Evolutionary conservation across 2,329 filamentous ascomycete genomes (phyloP), one percentile per base, ranked within the genome.

Genomic region (Fusarium protoensiforme): DNA sequence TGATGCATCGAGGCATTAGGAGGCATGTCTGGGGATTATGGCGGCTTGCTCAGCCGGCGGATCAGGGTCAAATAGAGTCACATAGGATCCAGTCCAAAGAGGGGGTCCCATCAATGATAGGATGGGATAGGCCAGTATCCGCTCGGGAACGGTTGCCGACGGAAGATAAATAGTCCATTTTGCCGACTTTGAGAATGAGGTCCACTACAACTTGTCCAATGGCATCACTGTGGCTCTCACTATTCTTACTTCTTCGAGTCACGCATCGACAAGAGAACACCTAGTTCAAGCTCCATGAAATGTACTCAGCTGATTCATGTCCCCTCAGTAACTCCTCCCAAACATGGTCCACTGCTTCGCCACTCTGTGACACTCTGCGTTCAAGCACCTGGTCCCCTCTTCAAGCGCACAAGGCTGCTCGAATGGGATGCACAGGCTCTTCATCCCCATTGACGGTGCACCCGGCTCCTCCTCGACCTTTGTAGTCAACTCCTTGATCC

Each of bases 271-370:
- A 2, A 29, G 39, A 43, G 43, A 27, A 13, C 5, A 24, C 24
- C 24, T 11, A 27, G 5, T 13, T 20, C 38, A 20, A 11, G 18
- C 24, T 5, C n/a, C 20, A 35, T 14, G 4, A 35, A n/a, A 33
- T n/a, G 35, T 9, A 54, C 20, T 27, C 27, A 11, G 16, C 31
- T 22, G 13, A 7, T 9, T 27, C 7, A 20, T 14, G n/a, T n/a
- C 24, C 8, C 24, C 5, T 33, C 48, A 91, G 80, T 90, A 91
- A 80, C 88, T 92, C 84, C 93, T 88, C 79, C 96, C 96, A 84
- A 98, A 98, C 91, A 98, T 93, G 83, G 94, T 93, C 93, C 94
- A 98, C 79, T 92, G 90, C 87, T 96, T 91, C n/a, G 96, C 96
- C 59, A 90, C 84, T 72, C 87, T 87, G 68, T 87, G 86, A 85